phyloP scores from a whole-genome alignment of 441 rosid genomes.

The Monsonia emarginata region DNA sequence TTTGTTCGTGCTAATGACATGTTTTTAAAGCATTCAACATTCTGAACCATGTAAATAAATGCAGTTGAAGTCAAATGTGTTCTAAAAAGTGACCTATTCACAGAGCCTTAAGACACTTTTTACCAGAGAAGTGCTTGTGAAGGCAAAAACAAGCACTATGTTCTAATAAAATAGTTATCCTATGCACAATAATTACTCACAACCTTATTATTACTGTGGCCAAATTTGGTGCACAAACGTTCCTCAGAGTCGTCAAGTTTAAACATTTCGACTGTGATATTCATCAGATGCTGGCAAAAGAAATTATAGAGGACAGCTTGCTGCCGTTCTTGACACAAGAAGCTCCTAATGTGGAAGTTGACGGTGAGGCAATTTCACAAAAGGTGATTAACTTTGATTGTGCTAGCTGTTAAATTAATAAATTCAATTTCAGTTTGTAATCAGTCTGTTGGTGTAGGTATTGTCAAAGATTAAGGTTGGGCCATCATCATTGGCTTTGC shows the following conservation, averaged over 20 bases:
- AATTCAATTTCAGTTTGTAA: slow-evolving; percentile 18
- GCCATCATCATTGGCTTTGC: slow-evolving; percentile 70
- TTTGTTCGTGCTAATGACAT: neutral
- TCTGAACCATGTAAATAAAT: too few relatives aligned
- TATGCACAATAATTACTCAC: neutral
- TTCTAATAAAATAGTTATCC: too few relatives aligned
- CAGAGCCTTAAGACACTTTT: too few relatives aligned
- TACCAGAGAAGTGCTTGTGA: too few relatives aligned
- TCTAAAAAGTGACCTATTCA: too few relatives aligned
- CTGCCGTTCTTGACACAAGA: slow-evolving; percentile 66
- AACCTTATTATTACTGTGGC: neutral
- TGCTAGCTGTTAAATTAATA: slow-evolving; percentile 8
- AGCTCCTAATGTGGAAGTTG: slow-evolving; percentile 38
- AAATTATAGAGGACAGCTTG: slow-evolving; percentile 72
- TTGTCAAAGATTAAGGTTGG: slow-evolving; percentile 72
- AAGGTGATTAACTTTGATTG: slow-evolving; percentile 37
- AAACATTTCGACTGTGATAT: slow-evolving; percentile 14
- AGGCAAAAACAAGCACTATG: too few relatives aligned
- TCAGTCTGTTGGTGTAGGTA: slow-evolving; percentile 36
- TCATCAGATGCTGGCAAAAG: slow-evolving; percentile 81
- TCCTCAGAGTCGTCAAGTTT: neutral
- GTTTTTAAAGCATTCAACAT: too few relatives aligned
- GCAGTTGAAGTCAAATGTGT: too few relatives aligned
- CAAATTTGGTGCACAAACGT: neutral
- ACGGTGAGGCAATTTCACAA: slow-evolving; percentile 34